Conservation (phyloP, 1,139 yeast species). For the Cylindricascospora bacillispora region DNA sequence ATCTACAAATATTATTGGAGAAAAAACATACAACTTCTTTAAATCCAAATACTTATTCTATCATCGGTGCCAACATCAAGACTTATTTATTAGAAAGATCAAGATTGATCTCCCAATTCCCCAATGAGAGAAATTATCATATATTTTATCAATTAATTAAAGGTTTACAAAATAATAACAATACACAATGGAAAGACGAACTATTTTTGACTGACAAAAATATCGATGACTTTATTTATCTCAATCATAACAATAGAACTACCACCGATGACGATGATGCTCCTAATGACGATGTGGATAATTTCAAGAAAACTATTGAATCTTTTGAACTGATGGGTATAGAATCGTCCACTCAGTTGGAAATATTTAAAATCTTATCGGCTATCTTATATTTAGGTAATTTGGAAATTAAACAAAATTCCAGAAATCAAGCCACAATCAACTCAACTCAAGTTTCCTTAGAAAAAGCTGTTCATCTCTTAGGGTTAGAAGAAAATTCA, state of each 20-base stretch:
- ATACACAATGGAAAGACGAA: constrained; percentile 24
- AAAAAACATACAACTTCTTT: constrained; percentile 37
- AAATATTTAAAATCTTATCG: constrained; percentile 71
- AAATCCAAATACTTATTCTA: too few species aligned
- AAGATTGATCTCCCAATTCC: constrained; percentile 87
- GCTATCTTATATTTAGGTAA: constrained; percentile 92
- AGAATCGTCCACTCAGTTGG: constrained; percentile 41
- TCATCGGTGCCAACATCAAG: constrained; percentile 90
- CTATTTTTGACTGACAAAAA: constrained; percentile 51
- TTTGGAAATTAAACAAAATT: constrained; percentile 63
- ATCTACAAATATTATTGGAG: constrained; percentile 82
- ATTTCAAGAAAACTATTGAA: constrained; percentile 60
- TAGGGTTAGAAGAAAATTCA: constrained; percentile 68
- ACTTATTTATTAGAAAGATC: constrained; percentile 91
- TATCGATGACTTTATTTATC: constrained; percentile 63
- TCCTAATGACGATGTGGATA: constrained; percentile 76
- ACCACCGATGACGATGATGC: constrained; percentile 42
- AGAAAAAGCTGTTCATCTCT: constrained; percentile 69
- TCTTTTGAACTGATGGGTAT: constrained; percentile 81
- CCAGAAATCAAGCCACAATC: constrained; percentile 74
- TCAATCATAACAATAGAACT: constrained; percentile 70
- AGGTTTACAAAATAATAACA: constrained; percentile 59
- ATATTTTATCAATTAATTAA: constrained; percentile 85
- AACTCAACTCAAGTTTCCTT: constrained; percentile 82
- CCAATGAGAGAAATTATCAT: constrained; percentile 88